Evolutionary conservation across 2,329 filamentous ascomycete genomes (phyloP).

Genomic region (Colletotrichum simmondsii): DNA sequence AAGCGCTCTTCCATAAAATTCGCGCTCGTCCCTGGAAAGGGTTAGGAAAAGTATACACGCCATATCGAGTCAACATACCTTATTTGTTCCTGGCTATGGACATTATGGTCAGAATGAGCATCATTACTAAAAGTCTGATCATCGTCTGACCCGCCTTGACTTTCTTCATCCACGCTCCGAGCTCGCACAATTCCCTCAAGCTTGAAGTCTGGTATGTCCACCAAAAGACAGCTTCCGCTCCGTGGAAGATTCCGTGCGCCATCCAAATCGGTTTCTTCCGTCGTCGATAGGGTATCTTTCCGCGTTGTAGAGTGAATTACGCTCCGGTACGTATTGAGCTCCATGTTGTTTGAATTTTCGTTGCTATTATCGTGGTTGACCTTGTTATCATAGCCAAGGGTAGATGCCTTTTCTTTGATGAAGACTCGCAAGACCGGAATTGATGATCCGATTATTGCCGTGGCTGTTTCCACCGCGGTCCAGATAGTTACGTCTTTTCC

Average conservation of each 20-base stretch:
- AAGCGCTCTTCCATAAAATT: not conserved
- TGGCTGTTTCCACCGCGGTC: slow-evolving; percentile 41
- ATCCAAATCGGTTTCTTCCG: not conserved
- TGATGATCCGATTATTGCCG: slow-evolving; percentile 43
- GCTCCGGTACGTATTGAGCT: slow-evolving; percentile 18
- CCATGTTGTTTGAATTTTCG: slow-evolving; percentile 3
- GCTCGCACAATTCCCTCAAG: not conserved
- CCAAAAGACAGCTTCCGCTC: not conserved
- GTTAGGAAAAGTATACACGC: not conserved
- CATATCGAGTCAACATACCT: not conserved
- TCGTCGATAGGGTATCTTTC: not conserved
- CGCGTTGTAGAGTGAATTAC: not conserved
- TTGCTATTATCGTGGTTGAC: not conserved
- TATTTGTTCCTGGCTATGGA: not conserved
- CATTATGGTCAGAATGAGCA: not conserved
- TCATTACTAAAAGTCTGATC: too few relatives aligned
- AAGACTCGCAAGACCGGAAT: slow-evolving; percentile 47
- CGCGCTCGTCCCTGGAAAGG: not conserved
- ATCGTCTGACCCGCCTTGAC: not conserved
- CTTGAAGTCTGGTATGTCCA: not conserved
- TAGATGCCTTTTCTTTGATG: slow-evolving; percentile 34
- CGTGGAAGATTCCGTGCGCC: too few relatives aligned
- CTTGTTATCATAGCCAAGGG: slow-evolving; percentile 11
- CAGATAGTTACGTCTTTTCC: slow-evolving; percentile 40
- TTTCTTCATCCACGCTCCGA: not conserved